These are phyloP conservation scores for Fusarium pseudograminearum DNA, from an alignment of 2,329 filamentous ascomycete genomes.

Conservation along the genomic window DNA sequence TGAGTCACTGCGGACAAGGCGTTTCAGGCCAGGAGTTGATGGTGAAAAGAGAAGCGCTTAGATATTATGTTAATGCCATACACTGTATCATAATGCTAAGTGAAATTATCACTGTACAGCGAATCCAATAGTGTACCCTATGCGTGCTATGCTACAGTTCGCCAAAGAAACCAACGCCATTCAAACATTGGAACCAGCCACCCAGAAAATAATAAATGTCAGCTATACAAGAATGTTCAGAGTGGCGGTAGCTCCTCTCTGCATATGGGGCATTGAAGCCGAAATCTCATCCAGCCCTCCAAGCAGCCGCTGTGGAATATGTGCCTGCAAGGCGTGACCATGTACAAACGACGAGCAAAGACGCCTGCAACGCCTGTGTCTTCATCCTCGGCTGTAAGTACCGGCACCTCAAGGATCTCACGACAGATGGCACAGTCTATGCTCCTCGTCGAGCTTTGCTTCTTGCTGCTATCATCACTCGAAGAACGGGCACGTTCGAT, in stretches of 20 bases:
- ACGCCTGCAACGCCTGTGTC: conserved; percentile 72
- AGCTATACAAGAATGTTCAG: conserved; percentile 56
- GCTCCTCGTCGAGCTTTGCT: conserved; percentile 55
- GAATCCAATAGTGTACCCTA: conserved; percentile 6
- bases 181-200: neutral
- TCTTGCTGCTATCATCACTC: conserved; percentile 53
- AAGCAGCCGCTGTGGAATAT: conserved; percentile 94
- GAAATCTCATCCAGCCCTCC: conserved; percentile 95
- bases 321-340: conserved; percentile 97
- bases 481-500: conserved; percentile 48
- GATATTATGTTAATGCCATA: conserved; percentile 1
- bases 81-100: neutral
- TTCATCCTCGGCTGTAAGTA: conserved; percentile 72
- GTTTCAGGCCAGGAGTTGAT: conserved; percentile 9
- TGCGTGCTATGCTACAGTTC: neutral
- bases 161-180: neutral
- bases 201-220: neutral
- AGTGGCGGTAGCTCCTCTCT: conserved; percentile 88
- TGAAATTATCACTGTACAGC: neutral
- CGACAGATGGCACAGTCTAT: conserved; percentile 98
- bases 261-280: conserved; percentile 95
- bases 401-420: conserved; percentile 89
- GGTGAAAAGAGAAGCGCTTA: neutral
- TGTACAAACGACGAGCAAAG: conserved; percentile 85
- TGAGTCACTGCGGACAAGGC: neutral